Percentiles rank a stretch among this genome's conserved stretches.
These are phyloP conservation scores for Ophiostoma australiae DNA, from an alignment of 2,329 filamentous ascomycete genomes.

Conservation along the genomic window DNA sequence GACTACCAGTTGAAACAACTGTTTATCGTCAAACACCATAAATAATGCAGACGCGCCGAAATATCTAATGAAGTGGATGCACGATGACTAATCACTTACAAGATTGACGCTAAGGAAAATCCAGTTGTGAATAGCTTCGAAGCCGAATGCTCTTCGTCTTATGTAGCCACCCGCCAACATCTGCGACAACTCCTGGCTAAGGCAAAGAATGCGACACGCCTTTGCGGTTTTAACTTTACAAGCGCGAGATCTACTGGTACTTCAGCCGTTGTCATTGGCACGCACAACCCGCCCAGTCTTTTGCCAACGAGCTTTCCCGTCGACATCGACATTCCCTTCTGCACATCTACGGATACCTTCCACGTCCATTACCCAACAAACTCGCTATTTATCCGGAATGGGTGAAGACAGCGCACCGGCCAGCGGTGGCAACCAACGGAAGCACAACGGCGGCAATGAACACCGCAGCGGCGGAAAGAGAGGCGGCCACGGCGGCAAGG, in stretches of 20 bases:
- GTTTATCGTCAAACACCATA: too few species aligned
- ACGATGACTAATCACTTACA: conserved; percentile 3
- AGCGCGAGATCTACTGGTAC: not conserved
- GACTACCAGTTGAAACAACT: too few species aligned
- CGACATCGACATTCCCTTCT: not conserved
- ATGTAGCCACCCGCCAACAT: not conserved
- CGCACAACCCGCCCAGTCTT: not conserved
- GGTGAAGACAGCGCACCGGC: not conserved
- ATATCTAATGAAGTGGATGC: not conserved
- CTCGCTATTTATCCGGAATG: not conserved
- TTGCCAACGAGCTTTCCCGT: not conserved
- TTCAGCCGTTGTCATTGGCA: not conserved
- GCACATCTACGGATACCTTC: not conserved
- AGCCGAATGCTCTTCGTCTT: not conserved
- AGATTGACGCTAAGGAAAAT: not conserved
- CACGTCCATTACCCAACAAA: not conserved
- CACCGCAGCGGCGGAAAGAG: conserved; percentile 19
- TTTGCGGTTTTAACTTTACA: not conserved
- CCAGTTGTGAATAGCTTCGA: conserved; percentile 9
- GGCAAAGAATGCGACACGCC: not conserved
- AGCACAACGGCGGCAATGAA: conserved; percentile 19
- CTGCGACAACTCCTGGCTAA: not conserved
- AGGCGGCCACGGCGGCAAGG: conserved; percentile 15
- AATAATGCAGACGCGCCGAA: too few species aligned
- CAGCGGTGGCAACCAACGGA: not conserved